Conservation (phyloP, 1,284 basidiomycete genomes). For the Laetiporus sulphureus region DNA sequence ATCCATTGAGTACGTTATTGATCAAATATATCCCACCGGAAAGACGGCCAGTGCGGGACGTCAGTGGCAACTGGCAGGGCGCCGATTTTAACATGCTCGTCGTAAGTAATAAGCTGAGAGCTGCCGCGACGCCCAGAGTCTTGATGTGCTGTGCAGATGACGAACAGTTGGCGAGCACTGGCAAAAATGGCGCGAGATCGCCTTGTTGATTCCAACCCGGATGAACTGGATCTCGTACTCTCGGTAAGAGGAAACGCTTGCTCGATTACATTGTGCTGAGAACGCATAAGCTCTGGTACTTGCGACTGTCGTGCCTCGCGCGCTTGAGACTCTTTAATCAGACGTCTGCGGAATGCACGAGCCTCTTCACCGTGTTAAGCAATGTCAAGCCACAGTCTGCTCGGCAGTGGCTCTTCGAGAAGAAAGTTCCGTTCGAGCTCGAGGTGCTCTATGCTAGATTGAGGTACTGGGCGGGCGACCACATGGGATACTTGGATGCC, state of each 20-base stretch:
- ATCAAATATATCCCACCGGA: slow-evolving; percentile 78
- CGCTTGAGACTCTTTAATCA: slow-evolving; percentile 79
- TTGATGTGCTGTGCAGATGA: slow-evolving; percentile 48
- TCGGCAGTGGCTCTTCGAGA: slow-evolving; percentile 47
- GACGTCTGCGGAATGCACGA: slow-evolving; percentile 69
- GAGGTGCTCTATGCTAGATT: slow-evolving; percentile 67
- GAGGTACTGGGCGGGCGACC: slow-evolving; percentile 70
- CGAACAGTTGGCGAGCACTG: slow-evolving; percentile 76
- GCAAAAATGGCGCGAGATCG: slow-evolving; percentile 74
- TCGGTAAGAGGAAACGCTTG: slow-evolving; percentile 40
- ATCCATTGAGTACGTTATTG: slow-evolving; percentile 70
- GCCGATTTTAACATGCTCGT: slow-evolving; percentile 70
- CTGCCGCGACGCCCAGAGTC: background rate
- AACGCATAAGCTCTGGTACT: slow-evolving; percentile 63
- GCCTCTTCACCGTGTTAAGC: slow-evolving; percentile 68
- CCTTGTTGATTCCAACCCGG: slow-evolving; percentile 60
- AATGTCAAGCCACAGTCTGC: slow-evolving; percentile 44
- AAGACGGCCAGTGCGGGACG: slow-evolving; percentile 62
- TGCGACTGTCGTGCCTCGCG: slow-evolving; percentile 69
- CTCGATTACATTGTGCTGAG: background rate
- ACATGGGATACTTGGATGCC: slow-evolving; percentile 69
- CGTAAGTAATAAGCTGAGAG: slow-evolving; percentile 37
- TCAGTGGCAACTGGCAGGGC: slow-evolving; percentile 64
- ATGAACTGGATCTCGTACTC: slow-evolving; percentile 56
- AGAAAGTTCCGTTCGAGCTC: slow-evolving; percentile 71